phyloP scores from a whole-genome alignment of 1,284 basidiomycete species.

The Retiboletus fuscus region DNA sequence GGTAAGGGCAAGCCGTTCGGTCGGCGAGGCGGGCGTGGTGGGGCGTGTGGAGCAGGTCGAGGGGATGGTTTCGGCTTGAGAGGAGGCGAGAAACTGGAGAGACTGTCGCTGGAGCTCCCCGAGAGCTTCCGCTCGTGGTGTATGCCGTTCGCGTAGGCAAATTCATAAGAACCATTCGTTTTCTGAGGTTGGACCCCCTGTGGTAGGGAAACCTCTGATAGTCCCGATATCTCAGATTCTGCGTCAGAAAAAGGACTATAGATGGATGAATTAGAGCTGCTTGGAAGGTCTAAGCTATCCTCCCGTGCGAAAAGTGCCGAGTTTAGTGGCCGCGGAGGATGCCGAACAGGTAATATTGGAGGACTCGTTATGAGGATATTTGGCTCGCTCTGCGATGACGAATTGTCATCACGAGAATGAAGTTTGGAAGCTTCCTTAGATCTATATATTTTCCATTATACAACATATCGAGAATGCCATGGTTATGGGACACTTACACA shows the following conservation, averaged over 20 bases:
- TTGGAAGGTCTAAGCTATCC: constrained; percentile 39
- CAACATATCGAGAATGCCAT: neutral
- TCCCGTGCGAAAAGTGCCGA: constrained; percentile 39
- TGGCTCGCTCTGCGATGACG: constrained; percentile 38
- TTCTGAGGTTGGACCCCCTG: constrained; percentile 20
- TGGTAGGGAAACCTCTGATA: constrained; percentile 33
- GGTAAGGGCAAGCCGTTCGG: constrained; percentile 12
- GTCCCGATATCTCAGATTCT: constrained; percentile 46
- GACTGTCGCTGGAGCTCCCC: constrained; percentile 42
- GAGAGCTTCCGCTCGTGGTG: constrained; percentile 26
- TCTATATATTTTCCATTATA: constrained; percentile 19
- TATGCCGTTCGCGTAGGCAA: neutral
- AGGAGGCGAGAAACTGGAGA: constrained; percentile 23
- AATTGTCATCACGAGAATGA: constrained; percentile 29
- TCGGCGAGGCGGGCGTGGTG: constrained; percentile 41
- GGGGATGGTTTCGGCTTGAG: constrained; percentile 41
- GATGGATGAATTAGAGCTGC: constrained; percentile 40
- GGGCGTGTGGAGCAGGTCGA: constrained; percentile 32
- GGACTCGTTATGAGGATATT: constrained; percentile 44
- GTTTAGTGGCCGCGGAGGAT: constrained; percentile 25
- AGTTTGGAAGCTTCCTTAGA: constrained; percentile 22
- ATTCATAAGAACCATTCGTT: constrained; percentile 17
- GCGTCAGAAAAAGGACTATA: constrained; percentile 48
- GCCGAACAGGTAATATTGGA: constrained; percentile 36
- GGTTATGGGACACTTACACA: constrained; percentile 34